phyloP scores from a whole-genome alignment of 163 green algal species.

The Coccomyxa subellipsoidea region DNA sequence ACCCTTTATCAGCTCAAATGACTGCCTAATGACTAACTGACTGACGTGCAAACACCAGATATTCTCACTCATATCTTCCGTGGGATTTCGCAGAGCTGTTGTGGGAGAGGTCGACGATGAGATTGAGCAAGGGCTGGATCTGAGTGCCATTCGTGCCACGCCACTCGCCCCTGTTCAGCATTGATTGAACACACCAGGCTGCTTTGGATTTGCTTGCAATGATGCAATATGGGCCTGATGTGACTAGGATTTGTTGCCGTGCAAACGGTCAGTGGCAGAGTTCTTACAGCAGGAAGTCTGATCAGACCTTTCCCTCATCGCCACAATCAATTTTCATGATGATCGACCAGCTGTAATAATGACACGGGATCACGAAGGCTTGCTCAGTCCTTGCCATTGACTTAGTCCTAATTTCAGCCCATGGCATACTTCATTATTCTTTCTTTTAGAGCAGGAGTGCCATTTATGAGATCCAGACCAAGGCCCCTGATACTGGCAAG shows the following conservation, averaged over 20 bases:
- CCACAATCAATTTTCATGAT: too few species aligned
- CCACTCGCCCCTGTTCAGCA: constrained; percentile 67
- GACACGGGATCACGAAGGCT: too few species aligned
- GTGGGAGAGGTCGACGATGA: constrained; percentile 94
- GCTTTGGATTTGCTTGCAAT: too few species aligned
- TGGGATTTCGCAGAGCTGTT: constrained; percentile 86
- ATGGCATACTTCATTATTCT: constrained; percentile 53
- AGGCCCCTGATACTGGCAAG: constrained; percentile 33
- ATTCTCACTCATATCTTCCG: neutral
- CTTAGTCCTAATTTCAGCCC: constrained; percentile 16
- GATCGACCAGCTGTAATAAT: too few species aligned
- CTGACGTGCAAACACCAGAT: neutral
- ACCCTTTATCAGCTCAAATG: neutral
- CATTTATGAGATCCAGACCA: constrained; percentile 44
- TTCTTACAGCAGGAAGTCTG: too few species aligned
- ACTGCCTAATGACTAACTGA: neutral
- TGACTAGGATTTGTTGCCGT: too few species aligned
- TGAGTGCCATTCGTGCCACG: constrained; percentile 61
- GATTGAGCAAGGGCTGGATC: constrained; percentile 69
- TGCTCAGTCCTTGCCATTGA: too few species aligned
- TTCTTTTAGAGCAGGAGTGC: constrained; percentile 24
- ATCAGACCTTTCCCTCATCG: too few species aligned
- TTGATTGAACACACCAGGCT: constrained; percentile 26
- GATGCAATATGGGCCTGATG: too few species aligned
- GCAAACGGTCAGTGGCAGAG: too few species aligned